Conservation (phyloP, 1,139 yeast species). For the Arxiozyma bovina region DNA sequence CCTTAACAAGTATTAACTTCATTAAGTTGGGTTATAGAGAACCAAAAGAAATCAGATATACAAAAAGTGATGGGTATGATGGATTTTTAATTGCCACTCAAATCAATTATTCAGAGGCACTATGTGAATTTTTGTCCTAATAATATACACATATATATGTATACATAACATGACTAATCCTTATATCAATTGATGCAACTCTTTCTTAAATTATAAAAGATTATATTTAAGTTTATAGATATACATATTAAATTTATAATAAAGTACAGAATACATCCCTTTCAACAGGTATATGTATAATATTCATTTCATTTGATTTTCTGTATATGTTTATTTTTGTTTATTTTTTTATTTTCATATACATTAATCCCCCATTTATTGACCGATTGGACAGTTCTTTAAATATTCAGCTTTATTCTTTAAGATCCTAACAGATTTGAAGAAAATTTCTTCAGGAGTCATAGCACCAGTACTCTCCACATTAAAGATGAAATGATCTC, state of each 20-base stretch:
- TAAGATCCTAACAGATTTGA: conserved; percentile 77
- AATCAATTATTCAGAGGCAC: conserved; percentile 28
- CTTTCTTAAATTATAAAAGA: neutral
- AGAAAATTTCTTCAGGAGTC: conserved; percentile 91
- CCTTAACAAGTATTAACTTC: conserved; percentile 30
- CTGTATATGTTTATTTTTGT: neutral
- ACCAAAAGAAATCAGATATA: conserved; percentile 15
- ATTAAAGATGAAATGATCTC: conserved; percentile 89
- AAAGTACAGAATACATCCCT: conserved; percentile 1
- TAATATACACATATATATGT: neutral
- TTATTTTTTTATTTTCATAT: neutral
- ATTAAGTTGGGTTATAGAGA: conserved; percentile 23
- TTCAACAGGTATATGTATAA: conserved; percentile 7
- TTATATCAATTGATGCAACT: neutral
- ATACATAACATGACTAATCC: neutral
- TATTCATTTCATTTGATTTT: neutral
- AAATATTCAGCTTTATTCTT: conserved; percentile 79
- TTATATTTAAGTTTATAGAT: neutral
- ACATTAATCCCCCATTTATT: conserved; percentile 28
- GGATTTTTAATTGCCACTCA: conserved; percentile 33
- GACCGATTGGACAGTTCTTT: conserved; percentile 68
- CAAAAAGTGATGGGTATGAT: conserved; percentile 36
- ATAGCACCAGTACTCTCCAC: conserved; percentile 95
- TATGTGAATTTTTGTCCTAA: neutral
- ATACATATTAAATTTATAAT: neutral